These are phyloP conservation scores for Fistulifera solaris DNA, from an alignment of 108 stramenopile species.

Conservation along the genomic window DNA sequence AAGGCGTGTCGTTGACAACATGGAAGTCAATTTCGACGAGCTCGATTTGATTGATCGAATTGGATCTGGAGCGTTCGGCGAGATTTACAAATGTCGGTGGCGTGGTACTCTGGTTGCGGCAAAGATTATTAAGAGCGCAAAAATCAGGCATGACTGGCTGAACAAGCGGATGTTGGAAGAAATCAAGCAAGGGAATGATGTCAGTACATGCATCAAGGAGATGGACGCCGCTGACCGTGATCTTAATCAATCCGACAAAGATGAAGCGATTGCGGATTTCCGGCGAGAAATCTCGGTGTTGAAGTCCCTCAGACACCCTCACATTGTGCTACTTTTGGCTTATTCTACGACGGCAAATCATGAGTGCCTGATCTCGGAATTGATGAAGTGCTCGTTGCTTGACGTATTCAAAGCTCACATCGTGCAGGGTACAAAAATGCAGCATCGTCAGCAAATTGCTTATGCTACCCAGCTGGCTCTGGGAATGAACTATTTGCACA, in stretches of 20 bases:
- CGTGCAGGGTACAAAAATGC: conserved; percentile 57
- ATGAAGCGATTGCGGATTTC: conserved; percentile 70
- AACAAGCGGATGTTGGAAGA: conserved; percentile 35
- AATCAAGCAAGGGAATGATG: conserved; percentile 24
- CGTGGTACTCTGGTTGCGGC: conserved; percentile 78
- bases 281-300: conserved; percentile 66
- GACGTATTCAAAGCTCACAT: conserved; percentile 74
- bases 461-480: conserved; percentile 78
- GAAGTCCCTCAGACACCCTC: conserved; percentile 69
- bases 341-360: conserved; percentile 68
- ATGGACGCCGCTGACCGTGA: conserved; percentile 18
- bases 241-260: conserved; percentile 34
- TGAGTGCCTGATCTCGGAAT: conserved; percentile 81
- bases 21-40: conserved; percentile 67
- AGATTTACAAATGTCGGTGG: conserved; percentile 86
- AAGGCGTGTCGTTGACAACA: conserved; percentile 41
- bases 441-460: conserved; percentile 47
- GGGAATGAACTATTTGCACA: conserved; percentile 89
- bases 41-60: conserved; percentile 82
- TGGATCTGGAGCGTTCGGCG: conserved; percentile 83
- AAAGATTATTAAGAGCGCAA: conserved; percentile 73
- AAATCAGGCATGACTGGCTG: conserved; percentile 72
- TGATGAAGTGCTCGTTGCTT: conserved; percentile 74
- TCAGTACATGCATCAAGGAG: conserved; percentile 33
- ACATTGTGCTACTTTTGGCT: conserved; percentile 73